These are phyloP conservation scores for Phialophora expanda DNA, from an alignment of 2,329 filamentous ascomycete genomes.

Conservation along the genomic window DNA sequence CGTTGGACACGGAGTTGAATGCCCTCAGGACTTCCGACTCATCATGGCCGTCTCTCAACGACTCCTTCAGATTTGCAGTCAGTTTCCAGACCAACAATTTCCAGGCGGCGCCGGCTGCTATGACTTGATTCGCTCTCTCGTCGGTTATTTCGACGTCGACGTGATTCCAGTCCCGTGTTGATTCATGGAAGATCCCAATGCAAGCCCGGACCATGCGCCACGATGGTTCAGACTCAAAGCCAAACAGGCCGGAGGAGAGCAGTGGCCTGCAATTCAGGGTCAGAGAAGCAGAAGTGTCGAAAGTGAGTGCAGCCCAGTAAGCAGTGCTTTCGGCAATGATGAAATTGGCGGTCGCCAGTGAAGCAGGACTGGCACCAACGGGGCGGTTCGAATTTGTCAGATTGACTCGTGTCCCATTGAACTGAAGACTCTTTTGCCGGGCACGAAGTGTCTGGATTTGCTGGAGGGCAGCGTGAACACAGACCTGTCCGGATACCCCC, in stretches of 20 bases:
- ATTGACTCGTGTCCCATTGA: constrained; percentile 45
- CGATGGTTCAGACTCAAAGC: constrained; percentile 40
- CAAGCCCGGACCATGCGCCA: constrained; percentile 42
- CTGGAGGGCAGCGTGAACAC: constrained; percentile 50
- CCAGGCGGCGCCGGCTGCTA: constrained; percentile 41
- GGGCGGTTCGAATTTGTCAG: constrained; percentile 20
- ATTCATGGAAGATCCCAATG: constrained; percentile 41
- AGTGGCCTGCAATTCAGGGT: constrained; percentile 49
- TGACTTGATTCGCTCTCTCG: constrained; percentile 43
- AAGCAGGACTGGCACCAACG: constrained; percentile 34
- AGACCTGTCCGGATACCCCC: constrained; percentile 49
- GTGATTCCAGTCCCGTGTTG: constrained; percentile 40
- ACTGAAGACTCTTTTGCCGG: constrained; percentile 49
- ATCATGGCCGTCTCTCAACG: constrained; percentile 43
- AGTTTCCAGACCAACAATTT: constrained; percentile 44
- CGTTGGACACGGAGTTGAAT: constrained; percentile 41
- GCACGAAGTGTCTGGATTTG: constrained; percentile 50
- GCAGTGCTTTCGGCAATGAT: constrained; percentile 49
- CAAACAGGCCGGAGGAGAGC: constrained; percentile 48
- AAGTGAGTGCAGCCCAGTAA: constrained; percentile 52
- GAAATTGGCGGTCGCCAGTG: constrained; percentile 44
- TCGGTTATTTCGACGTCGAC: constrained; percentile 40
- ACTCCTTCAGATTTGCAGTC: constrained; percentile 43
- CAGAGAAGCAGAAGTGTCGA: constrained; percentile 51
- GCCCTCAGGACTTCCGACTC: constrained; percentile 41